Conservation (phyloP, 805 yeast species). For the Kurtzmaniella cleridarum region DNA sequence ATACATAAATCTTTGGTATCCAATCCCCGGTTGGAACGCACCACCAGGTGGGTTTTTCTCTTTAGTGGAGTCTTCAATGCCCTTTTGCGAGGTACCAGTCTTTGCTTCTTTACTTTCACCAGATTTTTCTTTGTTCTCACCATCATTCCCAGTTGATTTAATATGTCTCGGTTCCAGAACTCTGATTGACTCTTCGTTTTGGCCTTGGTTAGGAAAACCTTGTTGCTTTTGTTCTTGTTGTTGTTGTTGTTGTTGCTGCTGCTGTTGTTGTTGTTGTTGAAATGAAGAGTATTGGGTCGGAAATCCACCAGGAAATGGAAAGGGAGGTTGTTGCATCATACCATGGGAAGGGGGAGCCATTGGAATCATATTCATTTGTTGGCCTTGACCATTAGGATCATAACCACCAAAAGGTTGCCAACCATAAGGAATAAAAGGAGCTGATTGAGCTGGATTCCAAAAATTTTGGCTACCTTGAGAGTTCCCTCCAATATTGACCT, state of each 20-base stretch:
- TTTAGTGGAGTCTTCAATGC: background rate
- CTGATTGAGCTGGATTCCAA: slow-evolving; percentile 66
- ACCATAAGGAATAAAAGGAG: slow-evolving; percentile 48
- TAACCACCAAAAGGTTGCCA: background rate
- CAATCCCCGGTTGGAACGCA: slow-evolving; percentile 1
- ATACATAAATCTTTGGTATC: slow-evolving; percentile 37
- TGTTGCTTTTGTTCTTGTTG: background rate
- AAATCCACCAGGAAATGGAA: slow-evolving; percentile 23
- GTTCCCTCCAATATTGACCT: background rate
- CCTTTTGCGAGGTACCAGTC: background rate
- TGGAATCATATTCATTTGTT: background rate
- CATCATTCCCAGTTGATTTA: background rate
- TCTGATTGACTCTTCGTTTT: background rate
- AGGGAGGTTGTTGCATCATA: slow-evolving; percentile 33
- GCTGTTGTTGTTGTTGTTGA: slow-evolving; percentile 12
- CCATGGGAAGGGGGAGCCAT: slow-evolving; percentile 26
- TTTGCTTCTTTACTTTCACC: background rate
- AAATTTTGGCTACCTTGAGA: slow-evolving; percentile 28
- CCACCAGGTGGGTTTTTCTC: background rate
- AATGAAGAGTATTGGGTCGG: slow-evolving; percentile 1
- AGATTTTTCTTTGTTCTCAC: background rate
- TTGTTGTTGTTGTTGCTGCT: slow-evolving; percentile 10
- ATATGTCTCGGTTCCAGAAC: background rate
- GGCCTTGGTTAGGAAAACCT: background rate
- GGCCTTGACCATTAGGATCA: background rate